These are phyloP conservation scores for Alternaria novae-zelandiae DNA, from an alignment of 2,329 filamentous ascomycete species.

Conservation along the genomic window DNA sequence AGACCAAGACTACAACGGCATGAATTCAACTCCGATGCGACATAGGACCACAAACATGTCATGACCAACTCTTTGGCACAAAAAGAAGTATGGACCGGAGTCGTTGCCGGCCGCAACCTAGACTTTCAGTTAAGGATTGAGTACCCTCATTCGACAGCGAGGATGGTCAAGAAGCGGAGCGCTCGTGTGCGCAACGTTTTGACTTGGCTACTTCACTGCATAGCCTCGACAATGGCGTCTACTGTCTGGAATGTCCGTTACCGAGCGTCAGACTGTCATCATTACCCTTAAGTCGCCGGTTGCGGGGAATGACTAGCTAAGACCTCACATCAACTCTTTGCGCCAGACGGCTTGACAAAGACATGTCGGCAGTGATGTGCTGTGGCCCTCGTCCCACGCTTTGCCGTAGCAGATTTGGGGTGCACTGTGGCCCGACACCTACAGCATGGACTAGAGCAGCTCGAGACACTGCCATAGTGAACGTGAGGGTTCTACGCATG, in stretches of 20 bases:
- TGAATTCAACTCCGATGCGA: neutral
- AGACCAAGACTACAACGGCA: neutral
- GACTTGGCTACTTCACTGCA: neutral
- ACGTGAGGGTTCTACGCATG: neutral
- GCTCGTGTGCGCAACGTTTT: neutral
- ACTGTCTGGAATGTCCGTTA: neutral
- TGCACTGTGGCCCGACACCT: neutral
- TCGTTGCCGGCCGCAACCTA: neutral
- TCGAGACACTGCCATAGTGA: neutral
- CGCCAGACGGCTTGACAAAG: neutral
- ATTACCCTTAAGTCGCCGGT: neutral
- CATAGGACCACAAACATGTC: neutral
- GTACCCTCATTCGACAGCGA: neutral
- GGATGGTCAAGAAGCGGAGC: neutral
- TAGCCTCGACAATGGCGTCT: neutral
- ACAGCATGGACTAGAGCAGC: neutral
- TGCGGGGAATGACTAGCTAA: neutral
- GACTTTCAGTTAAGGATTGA: neutral
- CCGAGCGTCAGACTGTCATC: neutral
- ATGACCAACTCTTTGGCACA: neutral
- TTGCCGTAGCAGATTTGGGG: neutral
- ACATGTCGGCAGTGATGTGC: neutral
- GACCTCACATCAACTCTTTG: neutral
- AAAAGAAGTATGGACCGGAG: neutral
- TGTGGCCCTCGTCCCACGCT: neutral